A percentile compares a stretch with the other conserved stretches of the same genome.
Evolutionary conservation across 108 stramenopile genomes (phyloP).

Genomic region (Skeletonema tropicum): DNA sequence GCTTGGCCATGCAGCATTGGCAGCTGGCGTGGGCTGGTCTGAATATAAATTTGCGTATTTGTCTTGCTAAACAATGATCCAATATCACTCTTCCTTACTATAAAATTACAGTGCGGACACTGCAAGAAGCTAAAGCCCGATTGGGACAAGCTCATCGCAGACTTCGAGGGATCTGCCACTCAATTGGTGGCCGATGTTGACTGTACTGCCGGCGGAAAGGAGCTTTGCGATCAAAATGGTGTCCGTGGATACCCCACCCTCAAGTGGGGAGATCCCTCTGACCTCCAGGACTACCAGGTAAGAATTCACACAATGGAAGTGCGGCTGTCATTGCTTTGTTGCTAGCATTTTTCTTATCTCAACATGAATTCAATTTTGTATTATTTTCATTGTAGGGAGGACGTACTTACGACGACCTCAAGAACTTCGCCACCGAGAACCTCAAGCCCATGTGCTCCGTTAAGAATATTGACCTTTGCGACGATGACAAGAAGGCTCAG

Average conservation of each 20-base stretch:
- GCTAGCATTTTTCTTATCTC: too few relatives aligned
- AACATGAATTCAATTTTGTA: neutral
- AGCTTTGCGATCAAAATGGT: constrained; percentile 75
- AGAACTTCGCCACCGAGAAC: constrained; percentile 71
- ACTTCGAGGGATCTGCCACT: constrained; percentile 45
- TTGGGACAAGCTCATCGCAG: constrained; percentile 80
- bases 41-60: neutral
- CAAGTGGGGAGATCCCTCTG: constrained; percentile 72
- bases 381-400: constrained; percentile 51
- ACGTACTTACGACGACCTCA: constrained; percentile 61
- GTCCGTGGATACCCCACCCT: constrained; percentile 85
- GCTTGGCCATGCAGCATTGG: neutral
- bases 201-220: constrained; percentile 82
- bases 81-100: neutral
- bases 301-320: neutral
- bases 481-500: constrained; percentile 63
- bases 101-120: constrained; percentile 72
- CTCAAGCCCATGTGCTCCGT: constrained; percentile 78
- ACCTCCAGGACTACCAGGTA: constrained; percentile 64
- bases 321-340: neutral
- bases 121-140: constrained; percentile 72
- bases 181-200: constrained; percentile 66
- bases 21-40: neutral
- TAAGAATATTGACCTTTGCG: constrained; percentile 70
- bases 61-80: neutral